Evolutionary conservation across 768 basidiomycete species (phyloP), one percentile per base, ranked within the genome.

Genomic region (Tephrocybe rancida): DNA sequence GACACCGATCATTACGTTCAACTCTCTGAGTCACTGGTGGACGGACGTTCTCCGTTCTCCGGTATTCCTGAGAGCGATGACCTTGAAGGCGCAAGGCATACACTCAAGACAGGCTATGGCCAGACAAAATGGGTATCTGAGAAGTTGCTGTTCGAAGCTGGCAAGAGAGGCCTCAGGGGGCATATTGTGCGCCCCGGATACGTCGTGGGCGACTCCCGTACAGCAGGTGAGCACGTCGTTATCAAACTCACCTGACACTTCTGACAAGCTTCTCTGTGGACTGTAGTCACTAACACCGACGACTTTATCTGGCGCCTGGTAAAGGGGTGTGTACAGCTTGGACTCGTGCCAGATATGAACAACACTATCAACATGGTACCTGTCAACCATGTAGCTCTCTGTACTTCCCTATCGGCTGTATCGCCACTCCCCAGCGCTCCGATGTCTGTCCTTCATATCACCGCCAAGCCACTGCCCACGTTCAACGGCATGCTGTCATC

Each of bases 101-200:
- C 82, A 1, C 77, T 98, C 47, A 89, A 89, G 68, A 91, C 91
- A 0, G 97, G 97, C 0, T 99, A 99, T 68, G 95, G 96, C 5
- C 97, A 99, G 74, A 88, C 85, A 30, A 99, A 99, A 72, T 99
- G 97, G 97, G 97, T 99, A 0, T 90, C 93, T 1, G 97, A 99
- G 71, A 96, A 94, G 68, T 70, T 99, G 7, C 73, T 99, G 26
- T 88, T 93, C 62, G 95, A 96, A 64, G 97, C 95, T 18, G 94
- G 91, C 2, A 84, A 79, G 60, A 80, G 94, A 34, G 97, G 97
- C 1, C 71, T 98, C 55, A 76, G 75, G 6, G 94, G 94, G 1
- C 86, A 90, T 61, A 93, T 97, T 56, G 73, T 99, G 3, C 86
- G 97, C 10, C 94, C 97, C 0, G 95, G 96, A 5, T 99, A 99